Percentiles rank a stretch among this genome's conserved stretches.
These are phyloP conservation scores for Venturia nashicola DNA, from an alignment of 2,329 filamentous ascomycete genomes.

Conservation along the genomic window DNA sequence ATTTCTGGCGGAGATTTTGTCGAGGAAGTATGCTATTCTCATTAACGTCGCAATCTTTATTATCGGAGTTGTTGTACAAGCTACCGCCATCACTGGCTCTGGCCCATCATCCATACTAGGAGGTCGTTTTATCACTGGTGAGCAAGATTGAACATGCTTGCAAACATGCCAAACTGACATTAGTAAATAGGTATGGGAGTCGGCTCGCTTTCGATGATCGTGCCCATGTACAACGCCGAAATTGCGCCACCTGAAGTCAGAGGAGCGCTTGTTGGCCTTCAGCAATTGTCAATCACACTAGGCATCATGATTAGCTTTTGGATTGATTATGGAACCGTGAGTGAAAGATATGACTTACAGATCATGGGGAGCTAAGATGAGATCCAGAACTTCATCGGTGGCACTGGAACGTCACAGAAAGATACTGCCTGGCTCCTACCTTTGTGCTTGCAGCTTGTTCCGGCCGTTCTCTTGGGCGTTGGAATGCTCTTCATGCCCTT, in stretches of 20 bases:
- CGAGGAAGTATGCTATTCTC: slow-evolving; percentile 57
- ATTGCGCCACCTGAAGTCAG: slow-evolving; percentile 49
- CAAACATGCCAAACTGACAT: slow-evolving; percentile 16
- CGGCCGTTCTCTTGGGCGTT: slow-evolving; percentile 51
- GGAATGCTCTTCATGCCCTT: slow-evolving; percentile 76
- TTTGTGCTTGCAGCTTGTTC: slow-evolving; percentile 57
- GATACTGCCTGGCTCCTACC: slow-evolving; percentile 62
- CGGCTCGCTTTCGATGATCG: slow-evolving; percentile 55
- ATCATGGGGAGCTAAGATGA: slow-evolving; percentile 12
- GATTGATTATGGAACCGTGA: slow-evolving; percentile 35
- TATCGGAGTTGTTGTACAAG: slow-evolving; percentile 57
- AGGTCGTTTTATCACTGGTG: slow-evolving; percentile 54
- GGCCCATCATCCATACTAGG: slow-evolving; percentile 52
- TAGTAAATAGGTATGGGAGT: slow-evolving; percentile 46
- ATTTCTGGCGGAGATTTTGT: slow-evolving; percentile 57
- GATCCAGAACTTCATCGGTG: slow-evolving; percentile 35
- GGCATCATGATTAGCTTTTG: slow-evolving; percentile 52
- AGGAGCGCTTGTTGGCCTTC: slow-evolving; percentile 51
- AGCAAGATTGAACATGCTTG: slow-evolving; percentile 16
- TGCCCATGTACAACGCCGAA: slow-evolving; percentile 39
- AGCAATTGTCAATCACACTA: slow-evolving; percentile 50
- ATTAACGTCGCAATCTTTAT: slow-evolving; percentile 56
- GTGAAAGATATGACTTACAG: slow-evolving; percentile 9
- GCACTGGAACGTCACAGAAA: slow-evolving; percentile 43
- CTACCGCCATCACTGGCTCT: slow-evolving; percentile 41